Conservation (phyloP, 306 rosid genomes). For the Castanea sativa region DNA sequence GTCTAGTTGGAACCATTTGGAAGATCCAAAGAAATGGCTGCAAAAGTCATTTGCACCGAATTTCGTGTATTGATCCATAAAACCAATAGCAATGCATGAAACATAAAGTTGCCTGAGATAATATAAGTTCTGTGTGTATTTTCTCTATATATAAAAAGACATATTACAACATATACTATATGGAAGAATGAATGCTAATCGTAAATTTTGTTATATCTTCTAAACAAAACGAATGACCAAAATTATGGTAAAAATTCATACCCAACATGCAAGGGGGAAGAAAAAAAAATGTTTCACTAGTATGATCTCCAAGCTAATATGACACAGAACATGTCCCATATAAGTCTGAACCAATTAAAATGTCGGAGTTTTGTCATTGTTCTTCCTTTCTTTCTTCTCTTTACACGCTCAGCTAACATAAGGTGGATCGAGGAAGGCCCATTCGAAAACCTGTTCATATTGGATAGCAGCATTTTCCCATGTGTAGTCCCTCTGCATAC, state of each 20-base stretch:
- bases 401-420: slow-evolving; percentile 39
- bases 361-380: background rate
- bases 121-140: background rate
- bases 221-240: background rate
- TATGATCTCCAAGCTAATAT: background rate
- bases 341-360: background rate
- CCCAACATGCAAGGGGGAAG: background rate
- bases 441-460: slow-evolving; percentile 70
- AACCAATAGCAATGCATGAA: no score
- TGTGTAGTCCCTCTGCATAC: slow-evolving; percentile 66
- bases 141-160: background rate
- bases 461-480: slow-evolving; percentile 76
- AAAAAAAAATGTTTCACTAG: background rate
- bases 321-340: background rate
- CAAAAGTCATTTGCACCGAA: background rate
- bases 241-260: background rate
- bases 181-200: background rate
- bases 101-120: no score
- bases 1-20: background rate
- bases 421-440: slow-evolving; percentile 71
- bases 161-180: background rate
- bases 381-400: background rate
- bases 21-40: background rate
- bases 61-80: background rate
- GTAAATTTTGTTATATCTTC: background rate